phyloP scores from a whole-genome alignment of 139 green algal species.

The Diplosphaera chodatii region DNA sequence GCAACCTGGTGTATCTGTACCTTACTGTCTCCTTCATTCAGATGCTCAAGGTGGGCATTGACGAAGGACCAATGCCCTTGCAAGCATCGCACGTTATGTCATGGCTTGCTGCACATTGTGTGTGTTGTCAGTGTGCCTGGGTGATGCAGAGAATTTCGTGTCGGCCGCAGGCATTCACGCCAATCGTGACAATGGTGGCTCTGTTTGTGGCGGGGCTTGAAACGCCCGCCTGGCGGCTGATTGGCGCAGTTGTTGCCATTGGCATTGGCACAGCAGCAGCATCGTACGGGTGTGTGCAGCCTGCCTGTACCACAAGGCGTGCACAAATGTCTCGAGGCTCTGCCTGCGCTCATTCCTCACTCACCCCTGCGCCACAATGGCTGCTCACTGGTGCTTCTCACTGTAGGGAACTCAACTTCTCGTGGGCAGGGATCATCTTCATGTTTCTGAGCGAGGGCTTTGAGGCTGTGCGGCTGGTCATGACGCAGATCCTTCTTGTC shows the following conservation, averaged over 20 bases:
- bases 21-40: conserved; percentile 51
- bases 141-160: conserved; percentile 1
- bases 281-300: conserved; percentile 47
- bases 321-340: too few relatives aligned
- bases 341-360: too few relatives aligned
- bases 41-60: conserved; percentile 35
- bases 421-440: conserved; percentile 48
- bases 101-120: neutral
- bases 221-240: conserved; percentile 50
- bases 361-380: too few relatives aligned
- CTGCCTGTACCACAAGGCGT: too few relatives aligned
- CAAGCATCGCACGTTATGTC: neutral
- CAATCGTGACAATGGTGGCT: conserved; percentile 80
- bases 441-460: conserved; percentile 69
- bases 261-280: conserved; percentile 64
- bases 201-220: conserved; percentile 74
- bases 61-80: neutral
- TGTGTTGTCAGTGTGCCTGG: too few relatives aligned
- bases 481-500: conserved; percentile 80
- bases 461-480: conserved; percentile 73
- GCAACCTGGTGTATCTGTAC: conserved; percentile 55
- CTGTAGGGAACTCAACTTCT: conserved; percentile 48
- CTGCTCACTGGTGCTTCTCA: neutral
- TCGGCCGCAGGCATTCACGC: conserved; percentile 67
- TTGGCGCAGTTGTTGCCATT: conserved; percentile 53